These are phyloP conservation scores for Pyrenophora seminiperda DNA, from an alignment of 2,329 filamentous ascomycete genomes.

Conservation along the genomic window DNA sequence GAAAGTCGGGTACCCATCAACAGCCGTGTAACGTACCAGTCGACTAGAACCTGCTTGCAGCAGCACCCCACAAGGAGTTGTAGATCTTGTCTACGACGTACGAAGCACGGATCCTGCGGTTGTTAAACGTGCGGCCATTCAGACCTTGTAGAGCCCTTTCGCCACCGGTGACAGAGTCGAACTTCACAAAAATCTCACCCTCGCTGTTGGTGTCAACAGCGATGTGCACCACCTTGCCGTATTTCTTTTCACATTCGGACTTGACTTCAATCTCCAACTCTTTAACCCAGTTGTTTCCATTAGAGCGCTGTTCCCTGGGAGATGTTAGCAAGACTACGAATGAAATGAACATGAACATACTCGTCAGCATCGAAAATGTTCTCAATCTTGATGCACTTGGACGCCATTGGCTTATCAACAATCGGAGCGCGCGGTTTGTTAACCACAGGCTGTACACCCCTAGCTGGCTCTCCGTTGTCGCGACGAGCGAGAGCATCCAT, in stretches of 20 bases:
- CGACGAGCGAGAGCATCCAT: constrained; percentile 95
- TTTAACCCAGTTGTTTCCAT: constrained; percentile 71
- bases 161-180: constrained; percentile 91
- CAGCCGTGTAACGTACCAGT: constrained; percentile 22
- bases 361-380: constrained; percentile 94
- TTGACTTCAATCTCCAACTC: constrained; percentile 93
- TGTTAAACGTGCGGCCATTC: constrained; percentile 95
- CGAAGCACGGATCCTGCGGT: constrained; percentile 87
- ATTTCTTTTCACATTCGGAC: constrained; percentile 90
- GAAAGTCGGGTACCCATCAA: constrained; percentile 9
- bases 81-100: constrained; percentile 99
- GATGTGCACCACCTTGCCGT: constrained; percentile 97
- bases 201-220: constrained; percentile 89
- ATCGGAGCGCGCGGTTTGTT: constrained; percentile 78
- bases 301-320: constrained; percentile 33
- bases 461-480: constrained; percentile 72
- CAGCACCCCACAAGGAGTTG: constrained; percentile 74
- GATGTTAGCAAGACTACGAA: constrained; percentile 18
- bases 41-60: constrained; percentile 36
- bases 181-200: constrained; percentile 98
- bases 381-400: constrained; percentile 90
- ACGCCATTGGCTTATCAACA: constrained; percentile 79
- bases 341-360: constrained; percentile 60
- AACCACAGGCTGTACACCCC: constrained; percentile 48
- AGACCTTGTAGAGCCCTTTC: constrained; percentile 98